Base-by-base conservation (phyloP, 257 asterid genomes). In the Nicotiana attenuata region DNA sequence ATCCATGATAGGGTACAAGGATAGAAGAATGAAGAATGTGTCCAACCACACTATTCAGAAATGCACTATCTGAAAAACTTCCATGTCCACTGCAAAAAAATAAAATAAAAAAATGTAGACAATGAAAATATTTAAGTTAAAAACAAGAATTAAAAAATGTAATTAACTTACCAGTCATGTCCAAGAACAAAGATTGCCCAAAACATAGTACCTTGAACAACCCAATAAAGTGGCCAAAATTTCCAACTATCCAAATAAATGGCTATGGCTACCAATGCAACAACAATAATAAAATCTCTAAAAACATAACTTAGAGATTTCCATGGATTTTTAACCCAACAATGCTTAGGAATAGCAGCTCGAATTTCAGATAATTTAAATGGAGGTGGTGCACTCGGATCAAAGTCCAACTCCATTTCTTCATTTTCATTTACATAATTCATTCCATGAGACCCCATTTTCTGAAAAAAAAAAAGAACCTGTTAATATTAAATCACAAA, bases 131-230 rank as follows among this genome's bases (percentile, higher is more conserved):
- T 2, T 10, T 14, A 59, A 1, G 3, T n/a, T n/a, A 33, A 71
- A 29, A 64, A 9, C 3, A 67, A 16, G 57, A 52, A 52, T 52
- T 52, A 0, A 15, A 3, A 4, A 69, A 41, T 10, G 10, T 53
- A 15, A 1, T 15, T 52, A 0, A 24, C 73, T 69, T 86, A 88
- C 91, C 91, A 88, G 57, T 88, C 91, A 57, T 88, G 91, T 8
- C 91, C 91, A 60, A 88, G 91, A 33, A 88, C 91, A 60, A 88
- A 88, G 17, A 88, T 38, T 10, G 91, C 91, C 91, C 91, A 88
- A 57, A 88, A 88, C 86, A 88, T 87, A 4, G 91, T 88, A 7
- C 91, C 91, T 82, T 87, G 91, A 20, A 87, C 87, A 82, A 78
- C 83, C 91, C 91, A 88, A 29, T 88, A 88, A 9, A 82, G 0